These are phyloP conservation scores for Botryosphaeria dothidea DNA, from an alignment of 2,329 filamentous ascomycete species.

Conservation along the genomic window DNA sequence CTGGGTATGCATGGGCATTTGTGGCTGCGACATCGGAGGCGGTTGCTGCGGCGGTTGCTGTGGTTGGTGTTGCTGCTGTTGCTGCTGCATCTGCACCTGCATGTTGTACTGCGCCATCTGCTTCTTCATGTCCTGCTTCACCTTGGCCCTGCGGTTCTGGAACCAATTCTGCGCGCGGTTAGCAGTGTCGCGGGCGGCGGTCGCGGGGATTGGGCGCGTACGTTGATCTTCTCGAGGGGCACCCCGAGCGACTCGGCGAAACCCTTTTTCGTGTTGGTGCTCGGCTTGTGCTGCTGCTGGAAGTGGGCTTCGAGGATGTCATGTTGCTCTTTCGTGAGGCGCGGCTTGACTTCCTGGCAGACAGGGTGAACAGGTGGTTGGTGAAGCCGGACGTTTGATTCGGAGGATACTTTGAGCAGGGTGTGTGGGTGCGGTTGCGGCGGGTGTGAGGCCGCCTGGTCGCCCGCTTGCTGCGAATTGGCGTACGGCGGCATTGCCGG, in stretches of 20 bases:
- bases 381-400: slow-evolving; percentile 18
- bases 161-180: slow-evolving; percentile 52
- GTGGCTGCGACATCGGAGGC: slow-evolving; percentile 9
- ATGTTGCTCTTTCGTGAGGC: slow-evolving; percentile 55
- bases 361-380: slow-evolving; percentile 13
- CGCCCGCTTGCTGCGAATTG: slow-evolving; percentile 6
- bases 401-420: slow-evolving; percentile 19
- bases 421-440: slow-evolving; percentile 14
- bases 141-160: slow-evolving; percentile 54
- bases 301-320: slow-evolving; percentile 54
- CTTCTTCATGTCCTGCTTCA: slow-evolving; percentile 56
- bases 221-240: slow-evolving; percentile 56
- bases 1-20: slow-evolving; percentile 3
- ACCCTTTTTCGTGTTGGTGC: slow-evolving; percentile 51
- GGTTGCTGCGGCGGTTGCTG: not conserved
- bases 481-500: slow-evolving; percentile 13
- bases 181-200: slow-evolving; percentile 26
- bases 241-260: slow-evolving; percentile 51
- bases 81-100: slow-evolving; percentile 23
- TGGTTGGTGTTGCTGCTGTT: not conserved
- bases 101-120: slow-evolving; percentile 35
- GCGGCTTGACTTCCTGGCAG: slow-evolving; percentile 48
- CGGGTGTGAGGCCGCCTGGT: slow-evolving; percentile 6
- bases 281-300: slow-evolving; percentile 50
- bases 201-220: slow-evolving; percentile 30